Evolutionary conservation across 495 filamentous ascomycete species (phyloP).

Genomic region (Aspergillus egyptiacus): DNA sequence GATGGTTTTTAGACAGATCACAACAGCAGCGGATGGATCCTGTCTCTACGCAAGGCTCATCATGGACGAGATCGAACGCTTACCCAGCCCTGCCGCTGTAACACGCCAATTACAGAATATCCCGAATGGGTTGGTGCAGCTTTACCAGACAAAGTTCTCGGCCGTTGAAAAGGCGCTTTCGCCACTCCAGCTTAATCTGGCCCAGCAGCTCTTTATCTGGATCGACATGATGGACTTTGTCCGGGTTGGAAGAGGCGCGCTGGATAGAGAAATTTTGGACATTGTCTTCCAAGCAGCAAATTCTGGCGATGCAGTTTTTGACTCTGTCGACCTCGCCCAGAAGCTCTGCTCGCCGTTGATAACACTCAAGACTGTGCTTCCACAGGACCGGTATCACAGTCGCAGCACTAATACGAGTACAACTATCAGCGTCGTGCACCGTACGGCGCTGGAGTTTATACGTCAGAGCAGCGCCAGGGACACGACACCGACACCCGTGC

Average conservation of each 20-base stretch:
- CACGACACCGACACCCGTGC: not conserved
- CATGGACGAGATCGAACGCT: not conserved
- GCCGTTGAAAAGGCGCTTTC: not conserved
- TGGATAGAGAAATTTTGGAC: not conserved
- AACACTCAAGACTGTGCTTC: not conserved
- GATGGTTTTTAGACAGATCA: not conserved
- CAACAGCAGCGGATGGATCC: not conserved
- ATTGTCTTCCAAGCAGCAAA: not conserved
- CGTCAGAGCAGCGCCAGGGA: not conserved
- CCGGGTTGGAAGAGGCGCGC: not conserved
- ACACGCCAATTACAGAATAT: not conserved
- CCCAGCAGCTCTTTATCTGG: slow-evolving; percentile 1
- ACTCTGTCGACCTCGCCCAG: not conserved
- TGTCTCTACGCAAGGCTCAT: not conserved
- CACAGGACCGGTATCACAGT: not conserved
- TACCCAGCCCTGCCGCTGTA: not conserved
- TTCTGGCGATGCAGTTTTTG: not conserved
- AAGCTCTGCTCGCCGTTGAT: not conserved
- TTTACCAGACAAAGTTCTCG: not conserved
- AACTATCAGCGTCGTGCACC: not conserved
- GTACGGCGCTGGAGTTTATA: not conserved
- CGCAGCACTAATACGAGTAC: not conserved
- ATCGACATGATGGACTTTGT: slow-evolving; percentile 1
- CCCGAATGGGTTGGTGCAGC: not conserved
- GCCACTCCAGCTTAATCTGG: not conserved